Conservation (phyloP, 1,139 yeast genomes). For the Nakaseomyces bracarensis region DNA sequence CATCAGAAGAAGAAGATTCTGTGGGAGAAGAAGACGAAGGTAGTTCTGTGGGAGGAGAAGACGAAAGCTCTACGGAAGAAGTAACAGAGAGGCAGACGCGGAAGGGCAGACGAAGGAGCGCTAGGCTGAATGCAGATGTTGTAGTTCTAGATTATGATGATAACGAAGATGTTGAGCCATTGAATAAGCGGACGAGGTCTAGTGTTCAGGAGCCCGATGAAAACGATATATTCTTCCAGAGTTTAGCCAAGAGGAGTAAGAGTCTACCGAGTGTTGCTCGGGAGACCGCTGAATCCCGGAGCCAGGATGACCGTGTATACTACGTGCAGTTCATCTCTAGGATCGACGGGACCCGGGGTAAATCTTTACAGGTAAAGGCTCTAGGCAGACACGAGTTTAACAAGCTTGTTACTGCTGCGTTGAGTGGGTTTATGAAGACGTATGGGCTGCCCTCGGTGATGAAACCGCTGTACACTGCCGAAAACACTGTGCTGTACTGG, state of each 20-base stretch:
- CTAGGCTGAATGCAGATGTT: neutral
- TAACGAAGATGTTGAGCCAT: neutral
- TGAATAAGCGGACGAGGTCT: neutral
- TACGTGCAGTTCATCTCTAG: slow-evolving; percentile 25
- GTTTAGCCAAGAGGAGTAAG: slow-evolving; percentile 21
- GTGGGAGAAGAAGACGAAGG: neutral
- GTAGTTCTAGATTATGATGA: neutral
- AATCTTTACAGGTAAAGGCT: slow-evolving; percentile 25
- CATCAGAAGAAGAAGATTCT: neutral
- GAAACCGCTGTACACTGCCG: slow-evolving; percentile 17
- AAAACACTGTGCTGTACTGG: slow-evolving; percentile 24
- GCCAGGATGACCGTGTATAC: slow-evolving; percentile 17
- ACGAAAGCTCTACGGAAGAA: neutral
- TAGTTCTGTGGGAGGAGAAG: neutral
- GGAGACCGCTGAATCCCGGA: too few species aligned
- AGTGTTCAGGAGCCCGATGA: slow-evolving; percentile 15
- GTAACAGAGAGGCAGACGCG: too few species aligned
- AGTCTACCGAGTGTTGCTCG: slow-evolving; percentile 6
- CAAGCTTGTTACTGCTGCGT: slow-evolving; percentile 25
- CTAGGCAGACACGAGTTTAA: slow-evolving; percentile 25
- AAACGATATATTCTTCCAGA: slow-evolving; percentile 29
- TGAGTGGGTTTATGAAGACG: slow-evolving; percentile 21
- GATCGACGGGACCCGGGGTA: slow-evolving; percentile 24
- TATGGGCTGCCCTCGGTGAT: slow-evolving; percentile 16
- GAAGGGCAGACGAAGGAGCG: neutral